Evolutionary conservation across 2,329 filamentous ascomycete species (phyloP), one percentile per base, ranked within the genome.

Genomic region (Diplodia seriata): DNA sequence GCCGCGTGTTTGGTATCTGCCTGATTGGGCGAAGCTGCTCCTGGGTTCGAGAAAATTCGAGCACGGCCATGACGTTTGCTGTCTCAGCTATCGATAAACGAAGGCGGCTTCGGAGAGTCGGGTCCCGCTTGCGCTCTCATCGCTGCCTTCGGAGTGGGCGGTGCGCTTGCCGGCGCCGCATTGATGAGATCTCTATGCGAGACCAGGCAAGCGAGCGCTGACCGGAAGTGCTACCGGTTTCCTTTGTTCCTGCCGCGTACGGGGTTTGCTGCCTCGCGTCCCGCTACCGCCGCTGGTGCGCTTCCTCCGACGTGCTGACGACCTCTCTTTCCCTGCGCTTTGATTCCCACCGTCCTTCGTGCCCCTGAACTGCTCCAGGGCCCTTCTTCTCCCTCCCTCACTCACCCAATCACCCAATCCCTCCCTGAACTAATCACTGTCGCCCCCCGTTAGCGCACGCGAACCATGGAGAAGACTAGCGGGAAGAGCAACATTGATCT

Each of bases 401-500:
- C 40, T 51, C 29, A 23, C 23, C 23, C 23, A 23, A 23, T 26
- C 23, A 20, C 20, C 20, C 47, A 36, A 51, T 51, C 29, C 12
- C 31, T 26, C 59, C 33, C 43, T 50, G 15, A 20, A 47, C 23
- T 47, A 38, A 29, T 9, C 23, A 5, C 33, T 11, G 9, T 12
- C 26, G 23, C 6, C 12, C 20, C 36, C 36, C 18, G 31, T 9
- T n/a, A 31, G 40, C 47, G 20, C 43, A 23, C 57, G 26, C 57
- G 20, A 43, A 62, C 43, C 57, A 68, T 57, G 59, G 66, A 61
- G 47, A 68, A 68, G 38, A 29, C 47, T 47, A 47, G 43, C 33
- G 59, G 43, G n/a, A 78, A 81, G 69, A 81, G 83, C 31, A 84
- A 87, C 70, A 79, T 88, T 61, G 84, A 87, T 63, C 79, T 88